Base-by-base conservation (phyloP, 2,329 filamentous ascomycete genomes). In the Fusarium sp. region DNA sequence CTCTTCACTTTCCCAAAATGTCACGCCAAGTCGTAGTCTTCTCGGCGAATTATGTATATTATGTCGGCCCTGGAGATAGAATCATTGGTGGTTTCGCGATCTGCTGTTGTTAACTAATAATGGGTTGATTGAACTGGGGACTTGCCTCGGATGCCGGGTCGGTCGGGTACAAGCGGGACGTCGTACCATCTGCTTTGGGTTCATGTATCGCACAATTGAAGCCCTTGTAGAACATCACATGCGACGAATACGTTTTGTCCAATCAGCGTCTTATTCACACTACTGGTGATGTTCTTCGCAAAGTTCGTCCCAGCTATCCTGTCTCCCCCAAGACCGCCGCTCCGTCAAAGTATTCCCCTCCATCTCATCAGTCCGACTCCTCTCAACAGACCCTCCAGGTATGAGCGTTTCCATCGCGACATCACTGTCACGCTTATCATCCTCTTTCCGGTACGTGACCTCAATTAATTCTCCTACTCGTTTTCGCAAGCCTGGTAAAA, bases 11-110 rank as follows among this genome's bases (percentile, higher is more conserved):
- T 25, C 25, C 27, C 2, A 20, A 44, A 54, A 18, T 22, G 20
- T 44, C 9, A 29, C 12, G 47, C 55, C 55, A 62, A 66, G 56
- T 46, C 63, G 62, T 53, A 44, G 43, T 14, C 44, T 55, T 51
- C 44, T 66, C 63, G 63, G 63, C 32, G 63, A 67, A 62, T 66
- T 66, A 62, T 66, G 63, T 62, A 45, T 24, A 54, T 29, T n/a
- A 25, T 42, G n/a, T n/a, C 47, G 38, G 18, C 56, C 6, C 56
- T 56, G 56, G 34, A 44, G 40, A 67, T 66, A 56, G 44, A 49
- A 38, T 66, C 63, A 51, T 27, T 29, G 44, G 62, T 27, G 53
- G 47, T 42, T 60, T 54, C 24, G 42, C 20, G 6, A 15, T 22
- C 43, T 32, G 29, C 32, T 42, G 40, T 59, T 32, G 18, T 66